Percentiles rank a stretch among this genome's conserved stretches.
Conservation (phyloP, 1,284 basidiomycete species). For the Sphagnurus paluster region DNA sequence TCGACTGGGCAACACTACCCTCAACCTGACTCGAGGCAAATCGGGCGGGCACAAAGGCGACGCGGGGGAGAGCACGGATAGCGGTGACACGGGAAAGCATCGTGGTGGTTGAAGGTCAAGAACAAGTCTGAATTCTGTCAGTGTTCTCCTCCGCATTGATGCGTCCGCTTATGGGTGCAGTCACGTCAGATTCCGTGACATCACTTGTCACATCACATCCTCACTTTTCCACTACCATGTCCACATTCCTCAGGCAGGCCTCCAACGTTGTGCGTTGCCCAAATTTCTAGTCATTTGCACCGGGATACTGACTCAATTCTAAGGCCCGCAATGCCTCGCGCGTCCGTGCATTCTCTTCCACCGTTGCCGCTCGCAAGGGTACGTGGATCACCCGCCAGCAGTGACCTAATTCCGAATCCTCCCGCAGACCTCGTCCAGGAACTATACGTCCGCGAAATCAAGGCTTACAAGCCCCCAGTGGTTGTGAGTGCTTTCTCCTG, state of each 20-base stretch:
- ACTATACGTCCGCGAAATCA: slow-evolving; percentile 88
- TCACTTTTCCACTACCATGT: slow-evolving; percentile 53
- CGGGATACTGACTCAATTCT: slow-evolving; percentile 5
- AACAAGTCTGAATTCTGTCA: too few species aligned
- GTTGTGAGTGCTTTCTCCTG: slow-evolving; percentile 34
- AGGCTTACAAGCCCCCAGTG: slow-evolving; percentile 77
- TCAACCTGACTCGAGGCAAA: slow-evolving; percentile 43
- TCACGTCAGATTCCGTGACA: slow-evolving; percentile 11
- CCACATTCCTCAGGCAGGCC: slow-evolving; percentile 60
- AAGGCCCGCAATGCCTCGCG: slow-evolving; percentile 46
- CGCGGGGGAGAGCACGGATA: slow-evolving; percentile 43
- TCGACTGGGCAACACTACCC: slow-evolving; percentile 57
- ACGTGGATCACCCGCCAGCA: slow-evolving; percentile 24
- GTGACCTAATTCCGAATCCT: slow-evolving; percentile 35
- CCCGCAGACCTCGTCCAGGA: slow-evolving; percentile 89
- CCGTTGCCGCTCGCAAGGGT: slow-evolving; percentile 72
- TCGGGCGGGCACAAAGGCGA: slow-evolving; percentile 36
- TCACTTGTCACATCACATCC: slow-evolving; percentile 34
- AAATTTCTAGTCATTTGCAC: slow-evolving; percentile 1
- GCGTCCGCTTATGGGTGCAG: too few species aligned
- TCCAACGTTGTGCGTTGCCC: slow-evolving; percentile 42
- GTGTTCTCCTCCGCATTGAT: too few species aligned
- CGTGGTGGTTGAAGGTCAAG: slow-evolving; percentile 24
- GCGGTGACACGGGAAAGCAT: slow-evolving; percentile 52
- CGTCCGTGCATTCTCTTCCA: slow-evolving; percentile 61